Conservation (phyloP, 169 alveolate species). For the Plasmodium chabaudi region DNA sequence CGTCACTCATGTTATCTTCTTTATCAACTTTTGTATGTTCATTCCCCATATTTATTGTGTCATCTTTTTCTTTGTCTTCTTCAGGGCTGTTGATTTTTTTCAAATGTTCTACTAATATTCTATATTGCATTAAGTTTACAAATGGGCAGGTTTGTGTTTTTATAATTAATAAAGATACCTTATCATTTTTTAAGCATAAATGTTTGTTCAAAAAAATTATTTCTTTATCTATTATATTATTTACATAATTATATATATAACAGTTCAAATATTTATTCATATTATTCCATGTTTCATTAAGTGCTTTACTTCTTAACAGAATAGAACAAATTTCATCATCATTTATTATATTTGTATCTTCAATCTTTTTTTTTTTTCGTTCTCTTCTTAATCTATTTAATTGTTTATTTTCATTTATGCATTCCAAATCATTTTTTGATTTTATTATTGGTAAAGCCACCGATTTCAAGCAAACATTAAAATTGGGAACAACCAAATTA, state of each 20-base stretch:
- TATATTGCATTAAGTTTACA: conserved; percentile 29
- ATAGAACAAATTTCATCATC: conserved; percentile 57
- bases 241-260: conserved; percentile 49
- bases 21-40: neutral
- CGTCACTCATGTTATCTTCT: neutral
- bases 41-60: neutral
- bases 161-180: conserved; percentile 37
- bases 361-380: neutral
- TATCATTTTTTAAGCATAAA: conserved; percentile 45
- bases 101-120: conserved; percentile 8
- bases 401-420: conserved; percentile 61
- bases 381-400: conserved; percentile 39
- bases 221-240: conserved; percentile 39
- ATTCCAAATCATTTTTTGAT: conserved; percentile 41
- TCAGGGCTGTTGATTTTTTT: conserved; percentile 8
- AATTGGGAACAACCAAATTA: conserved; percentile 2
- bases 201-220: conserved; percentile 32
- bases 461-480: conserved; percentile 38
- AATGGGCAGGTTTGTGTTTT: conserved; percentile 57
- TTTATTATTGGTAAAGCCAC: conserved; percentile 47
- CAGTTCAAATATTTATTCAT: conserved; percentile 44
- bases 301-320: conserved; percentile 48
- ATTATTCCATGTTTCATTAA: conserved; percentile 49
- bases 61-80: neutral
- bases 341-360: neutral